Base-by-base conservation (phyloP, 2,329 filamentous ascomycete species). In the Fonsecaea monophora region DNA sequence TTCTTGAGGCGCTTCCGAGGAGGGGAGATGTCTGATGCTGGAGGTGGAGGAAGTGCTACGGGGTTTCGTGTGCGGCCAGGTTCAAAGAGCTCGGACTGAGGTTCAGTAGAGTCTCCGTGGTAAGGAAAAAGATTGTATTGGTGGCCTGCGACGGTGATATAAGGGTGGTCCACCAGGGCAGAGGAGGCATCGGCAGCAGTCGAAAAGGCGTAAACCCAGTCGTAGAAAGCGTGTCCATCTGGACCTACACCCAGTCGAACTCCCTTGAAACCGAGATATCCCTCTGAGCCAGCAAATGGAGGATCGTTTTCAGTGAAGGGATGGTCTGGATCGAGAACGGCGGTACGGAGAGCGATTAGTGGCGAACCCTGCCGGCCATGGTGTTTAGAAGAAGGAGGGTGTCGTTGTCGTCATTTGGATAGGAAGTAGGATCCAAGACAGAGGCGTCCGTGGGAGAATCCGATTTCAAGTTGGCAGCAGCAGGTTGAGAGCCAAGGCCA, bases 151-250 rank as follows among this genome's bases (percentile, higher is more conserved):
- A 67, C 32, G 12, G 18, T 40, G 50, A 70, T 32, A 15, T 21
- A 40, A 7, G 62, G 60, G 12, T 62, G 60, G 18, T 35, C 21
- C 32, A 38, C 55, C 30, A 68, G 37, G n/a, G 62, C 62, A 13
- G 34, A 35, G 15, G 56, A 58, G 18, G 68, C 68, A 53, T 66
- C 66, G 21, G 65, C 62, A 53, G 68, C 60, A 25, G 68, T 68
- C 30, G 65, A 30, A 35, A 70, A 70, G 7, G 61, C 35, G 38
- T 62, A 62, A 32, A 66, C 42, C 25, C 62, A 57, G 55, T 70
- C 60, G 38, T 53, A 58, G 61, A 21, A 40, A 12, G 30, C n/a
- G 30, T 50, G 32, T 30, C 48, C 38, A 18, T 50, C 9, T 53
- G 50, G 18, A 21, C 13, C 13, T 2, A n/a, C 50, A 25, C 18